Evolutionary conservation across 176 grass and related monocot genomes (phyloP), one percentile per base, ranked within the genome.

Genomic region (Triticum dicoccoides): DNA sequence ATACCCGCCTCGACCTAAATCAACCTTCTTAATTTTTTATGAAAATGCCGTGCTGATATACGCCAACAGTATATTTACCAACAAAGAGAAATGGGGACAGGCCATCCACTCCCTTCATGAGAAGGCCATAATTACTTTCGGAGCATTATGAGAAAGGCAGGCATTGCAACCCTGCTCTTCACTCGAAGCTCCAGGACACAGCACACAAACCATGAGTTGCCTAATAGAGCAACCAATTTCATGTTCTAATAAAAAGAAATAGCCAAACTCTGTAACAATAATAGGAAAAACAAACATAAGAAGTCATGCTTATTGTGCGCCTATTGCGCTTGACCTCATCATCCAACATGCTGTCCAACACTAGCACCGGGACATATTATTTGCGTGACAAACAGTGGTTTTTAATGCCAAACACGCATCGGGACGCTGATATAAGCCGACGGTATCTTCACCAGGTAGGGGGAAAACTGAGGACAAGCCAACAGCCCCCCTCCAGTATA

Each of bases 71-170:
- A 73, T 72, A 0, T 85, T 85, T 15, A 78, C 89, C 77, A 65
- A 88, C 18, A 58, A 85, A 77, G 82, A 82, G 77, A 32, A 61
- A 84, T 18, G 69, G 63, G 71, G 45, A 39, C 61, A 65, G 24
- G 64, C 5, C 81, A 63, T 70, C 63, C 32, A 91, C 81, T 64
- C 77, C 41, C 30, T 78, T 72, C 38, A 44, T 65, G 5, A 51
- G 52, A 81, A 64, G 77, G 86, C 81, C 32, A 17, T 29, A 3
- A 0, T 85, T 37, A 91, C 78, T 91, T 35, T 91, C 5, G 17
- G 90, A 91, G 86, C 82, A 56, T 29, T 78, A 91, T 88, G 90
- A 91, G 78, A 91, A 91, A 85, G 86, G 90, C 90, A 85, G 78
- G 82, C 90, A 91, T 77, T 24, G 86, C 78, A 42, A 63, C 39